Conservation (phyloP, 108 stramenopile genomes). For the Pseudonitzschia multiseries region DNA sequence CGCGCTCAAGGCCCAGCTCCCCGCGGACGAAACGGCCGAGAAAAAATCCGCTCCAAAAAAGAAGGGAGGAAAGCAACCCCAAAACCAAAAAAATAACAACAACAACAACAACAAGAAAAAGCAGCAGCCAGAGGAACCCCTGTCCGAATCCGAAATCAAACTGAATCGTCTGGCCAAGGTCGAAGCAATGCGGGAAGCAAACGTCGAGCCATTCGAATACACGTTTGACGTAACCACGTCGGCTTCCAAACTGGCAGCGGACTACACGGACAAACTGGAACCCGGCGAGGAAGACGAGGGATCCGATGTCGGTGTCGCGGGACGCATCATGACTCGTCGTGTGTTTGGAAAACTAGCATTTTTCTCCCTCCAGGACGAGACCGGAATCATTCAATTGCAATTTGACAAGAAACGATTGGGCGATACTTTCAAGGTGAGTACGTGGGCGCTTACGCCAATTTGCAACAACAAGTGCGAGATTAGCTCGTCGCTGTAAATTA, state of each 20-base stretch:
- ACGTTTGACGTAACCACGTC: constrained; percentile 63
- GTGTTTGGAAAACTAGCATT: constrained; percentile 97
- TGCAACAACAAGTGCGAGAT: too few species aligned
- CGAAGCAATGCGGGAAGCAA: constrained; percentile 73
- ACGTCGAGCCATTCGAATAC: constrained; percentile 85
- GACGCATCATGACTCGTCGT: constrained; percentile 92
- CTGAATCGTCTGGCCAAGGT: constrained; percentile 77
- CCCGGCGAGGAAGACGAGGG: constrained; percentile 79
- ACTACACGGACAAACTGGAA: constrained; percentile 72
- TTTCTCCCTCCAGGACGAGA: constrained; percentile 91
- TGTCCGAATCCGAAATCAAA: constrained; percentile 75
- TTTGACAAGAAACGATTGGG: constrained; percentile 89
- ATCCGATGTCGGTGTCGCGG: constrained; percentile 83
- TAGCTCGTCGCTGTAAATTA: too few species aligned
- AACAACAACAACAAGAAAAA: constrained; percentile 35
- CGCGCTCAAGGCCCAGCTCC: constrained; percentile 72
- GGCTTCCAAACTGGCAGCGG: constrained; percentile 50
- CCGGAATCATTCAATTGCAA: constrained; percentile 91
- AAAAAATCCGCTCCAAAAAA: constrained; percentile 11
- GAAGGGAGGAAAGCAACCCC: constrained; percentile 16
- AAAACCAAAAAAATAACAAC: constrained; percentile 34
- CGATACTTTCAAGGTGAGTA: constrained; percentile 72
- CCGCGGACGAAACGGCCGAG: constrained; percentile 24
- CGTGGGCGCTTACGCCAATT: too few species aligned
- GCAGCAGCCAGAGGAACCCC: constrained; percentile 28